phyloP scores from a whole-genome alignment of 2,329 filamentous ascomycete genomes.

The Aspergillus amoenus region DNA sequence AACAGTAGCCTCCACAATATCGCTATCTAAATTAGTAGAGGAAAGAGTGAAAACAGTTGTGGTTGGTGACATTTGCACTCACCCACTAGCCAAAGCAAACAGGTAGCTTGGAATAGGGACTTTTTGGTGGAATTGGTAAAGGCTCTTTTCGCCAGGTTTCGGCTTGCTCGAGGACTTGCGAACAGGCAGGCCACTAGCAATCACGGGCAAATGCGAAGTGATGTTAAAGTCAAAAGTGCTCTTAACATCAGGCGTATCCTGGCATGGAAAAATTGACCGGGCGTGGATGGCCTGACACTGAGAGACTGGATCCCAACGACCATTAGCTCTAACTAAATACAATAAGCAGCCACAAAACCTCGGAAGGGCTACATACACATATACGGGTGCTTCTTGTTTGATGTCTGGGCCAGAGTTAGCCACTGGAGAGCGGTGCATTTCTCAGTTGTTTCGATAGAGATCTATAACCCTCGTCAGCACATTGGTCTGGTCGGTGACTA shows the following conservation, averaged over 20 bases:
- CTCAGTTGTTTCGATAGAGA: slow-evolving; percentile 76
- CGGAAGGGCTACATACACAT: slow-evolving; percentile 62
- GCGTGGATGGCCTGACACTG: slow-evolving; percentile 97
- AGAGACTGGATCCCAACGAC: slow-evolving; percentile 55
- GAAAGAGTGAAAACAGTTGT: neutral
- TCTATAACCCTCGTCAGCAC: slow-evolving; percentile 41
- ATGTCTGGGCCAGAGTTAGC: slow-evolving; percentile 89
- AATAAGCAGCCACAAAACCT: neutral
- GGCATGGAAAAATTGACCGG: slow-evolving; percentile 90
- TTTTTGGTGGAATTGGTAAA: slow-evolving; percentile 85
- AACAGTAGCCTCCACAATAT: slow-evolving; percentile 81
- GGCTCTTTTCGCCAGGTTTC: slow-evolving; percentile 48
- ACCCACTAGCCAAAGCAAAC: slow-evolving; percentile 77
- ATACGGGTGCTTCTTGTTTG: slow-evolving; percentile 93
- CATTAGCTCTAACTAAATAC: neutral
- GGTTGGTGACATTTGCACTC: slow-evolving; percentile 14
- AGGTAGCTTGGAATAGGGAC: slow-evolving; percentile 94
- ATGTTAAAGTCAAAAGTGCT: slow-evolving; percentile 91
- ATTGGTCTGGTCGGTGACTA: neutral
- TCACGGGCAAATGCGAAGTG: slow-evolving; percentile 80
- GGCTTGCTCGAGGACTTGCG: slow-evolving; percentile 54
- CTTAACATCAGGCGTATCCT: slow-evolving; percentile 97
- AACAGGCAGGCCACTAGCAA: slow-evolving; percentile 77
- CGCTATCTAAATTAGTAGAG: slow-evolving; percentile 52
- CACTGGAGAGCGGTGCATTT: slow-evolving; percentile 92